A percentile compares a stretch with the other conserved stretches of the same genome.
Evolutionary conservation across 2,329 filamentous ascomycete species (phyloP).

Genomic region (Aspergillus tubingensis): DNA sequence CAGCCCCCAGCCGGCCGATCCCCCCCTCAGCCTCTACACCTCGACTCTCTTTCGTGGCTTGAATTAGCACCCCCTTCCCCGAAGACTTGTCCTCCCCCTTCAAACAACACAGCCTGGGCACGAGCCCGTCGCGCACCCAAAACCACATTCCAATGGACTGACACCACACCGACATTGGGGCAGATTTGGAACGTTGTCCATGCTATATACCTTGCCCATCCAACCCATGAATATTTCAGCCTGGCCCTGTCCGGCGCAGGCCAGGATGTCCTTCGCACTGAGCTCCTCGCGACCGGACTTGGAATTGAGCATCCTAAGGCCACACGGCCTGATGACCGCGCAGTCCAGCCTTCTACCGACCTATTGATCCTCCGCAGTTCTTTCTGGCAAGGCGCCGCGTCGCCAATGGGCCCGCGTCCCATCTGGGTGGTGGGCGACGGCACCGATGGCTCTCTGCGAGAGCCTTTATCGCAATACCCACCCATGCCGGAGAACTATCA

Average conservation of each 20-base stretch:
- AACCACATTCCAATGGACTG: conserved; percentile 38
- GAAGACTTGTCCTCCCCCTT: conserved; percentile 30
- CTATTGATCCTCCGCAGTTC: conserved; percentile 55
- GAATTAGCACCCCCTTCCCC: conserved; percentile 32
- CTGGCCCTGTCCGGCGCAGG: conserved; percentile 33
- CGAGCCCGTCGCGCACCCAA: conserved; percentile 34
- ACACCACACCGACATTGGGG: conserved; percentile 28
- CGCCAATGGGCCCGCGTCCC: conserved; percentile 65
- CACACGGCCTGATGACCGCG: conserved; percentile 24
- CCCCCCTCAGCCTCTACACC: conserved; percentile 43
- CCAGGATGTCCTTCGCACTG: conserved; percentile 43
- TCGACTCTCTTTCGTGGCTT: conserved; percentile 40
- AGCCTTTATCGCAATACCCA: conserved; percentile 30
- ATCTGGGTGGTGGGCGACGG: conserved; percentile 59
- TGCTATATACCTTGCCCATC: conserved; percentile 35
- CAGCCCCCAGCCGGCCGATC: conserved; percentile 27
- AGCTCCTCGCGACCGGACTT: conserved; percentile 41
- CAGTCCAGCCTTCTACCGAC: conserved; percentile 28
- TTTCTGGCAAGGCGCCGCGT: conserved; percentile 72
- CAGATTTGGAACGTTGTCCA: conserved; percentile 46
- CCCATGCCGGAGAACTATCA: conserved; percentile 40
- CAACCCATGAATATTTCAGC: conserved; percentile 38
- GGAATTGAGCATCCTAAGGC: conserved; percentile 26
- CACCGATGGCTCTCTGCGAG: conserved; percentile 30
- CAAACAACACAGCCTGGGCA: conserved; percentile 45